phyloP scores from a whole-genome alignment of 2,329 filamentous ascomycete genomes.

The Emergomyces orientalis region DNA sequence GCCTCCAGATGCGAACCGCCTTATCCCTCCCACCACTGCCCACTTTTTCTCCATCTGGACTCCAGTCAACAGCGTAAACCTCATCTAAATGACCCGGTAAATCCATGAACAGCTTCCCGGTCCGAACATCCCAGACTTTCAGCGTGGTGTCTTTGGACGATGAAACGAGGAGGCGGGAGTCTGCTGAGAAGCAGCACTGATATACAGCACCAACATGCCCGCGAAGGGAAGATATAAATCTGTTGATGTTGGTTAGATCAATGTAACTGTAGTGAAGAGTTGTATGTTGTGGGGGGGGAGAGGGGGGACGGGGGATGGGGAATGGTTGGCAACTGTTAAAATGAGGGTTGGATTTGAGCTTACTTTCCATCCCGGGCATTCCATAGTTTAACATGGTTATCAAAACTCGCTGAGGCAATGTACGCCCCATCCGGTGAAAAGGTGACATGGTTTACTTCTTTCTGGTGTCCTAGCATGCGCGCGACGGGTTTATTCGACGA shows the following conservation, averaged over 20 bases:
- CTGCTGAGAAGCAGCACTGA: conserved; percentile 83
- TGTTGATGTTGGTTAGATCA: conserved; percentile 23
- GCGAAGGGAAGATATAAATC: conserved; percentile 77
- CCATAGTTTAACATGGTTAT: conserved; percentile 94
- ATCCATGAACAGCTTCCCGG: conserved; percentile 71
- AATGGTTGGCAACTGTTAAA: neutral
- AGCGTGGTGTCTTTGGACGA: conserved; percentile 86
- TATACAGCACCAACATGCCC: conserved; percentile 90
- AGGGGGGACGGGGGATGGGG: neutral
- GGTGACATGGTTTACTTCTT: conserved; percentile 89
- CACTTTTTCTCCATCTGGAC: conserved; percentile 77
- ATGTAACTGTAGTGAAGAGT: conserved; percentile 8
- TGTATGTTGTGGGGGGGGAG: neutral
- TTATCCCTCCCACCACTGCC: conserved; percentile 93
- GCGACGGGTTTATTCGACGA: conserved; percentile 72
- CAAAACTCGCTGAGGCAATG: conserved; percentile 82
- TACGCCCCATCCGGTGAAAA: conserved; percentile 85
- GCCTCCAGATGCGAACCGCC: conserved; percentile 55
- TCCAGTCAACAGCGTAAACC: conserved; percentile 93
- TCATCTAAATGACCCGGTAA: conserved; percentile 86
- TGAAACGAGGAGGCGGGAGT: conserved; percentile 80
- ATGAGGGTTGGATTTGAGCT: conserved; percentile 17
- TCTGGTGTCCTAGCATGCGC: conserved; percentile 88
- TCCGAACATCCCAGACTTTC: conserved; percentile 88
- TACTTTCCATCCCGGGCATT: conserved; percentile 58